phyloP scores from a whole-genome alignment of 345 rosid genomes.

The Citrus reticulata region DNA sequence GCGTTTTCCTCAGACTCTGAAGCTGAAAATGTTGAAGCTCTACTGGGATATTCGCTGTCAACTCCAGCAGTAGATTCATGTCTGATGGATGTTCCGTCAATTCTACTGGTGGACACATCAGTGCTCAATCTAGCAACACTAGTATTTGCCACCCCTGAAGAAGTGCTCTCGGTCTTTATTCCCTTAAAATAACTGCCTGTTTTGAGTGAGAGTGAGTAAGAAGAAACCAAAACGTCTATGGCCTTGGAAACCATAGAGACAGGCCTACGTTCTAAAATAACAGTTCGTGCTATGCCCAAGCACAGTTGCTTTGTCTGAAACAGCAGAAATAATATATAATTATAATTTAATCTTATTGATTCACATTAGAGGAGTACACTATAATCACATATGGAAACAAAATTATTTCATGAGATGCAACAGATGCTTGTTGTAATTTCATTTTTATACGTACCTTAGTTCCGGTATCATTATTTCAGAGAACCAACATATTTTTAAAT shows the following conservation, averaged over 20 bases:
- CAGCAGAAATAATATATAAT: constrained; percentile 14
- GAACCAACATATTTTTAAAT: neutral
- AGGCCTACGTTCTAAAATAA: constrained; percentile 88
- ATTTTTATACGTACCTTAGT: neutral
- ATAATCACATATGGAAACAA: neutral
- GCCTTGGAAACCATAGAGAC: constrained; percentile 71
- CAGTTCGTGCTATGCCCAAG: constrained; percentile 62
- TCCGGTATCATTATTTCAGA: neutral
- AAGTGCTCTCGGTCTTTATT: constrained; percentile 44
- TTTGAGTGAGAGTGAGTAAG: constrained; percentile 65
- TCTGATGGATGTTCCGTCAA: constrained; percentile 33
- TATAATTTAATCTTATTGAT: neutral
- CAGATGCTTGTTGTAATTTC: neutral
- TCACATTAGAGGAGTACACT: neutral
- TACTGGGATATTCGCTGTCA: constrained; percentile 32
- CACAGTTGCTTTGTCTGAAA: constrained; percentile 89
- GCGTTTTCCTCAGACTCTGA: constrained; percentile 52
- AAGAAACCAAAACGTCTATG: constrained; percentile 70
- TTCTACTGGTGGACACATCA: constrained; percentile 39
- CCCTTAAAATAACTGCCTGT: constrained; percentile 66
- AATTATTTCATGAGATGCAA: neutral
- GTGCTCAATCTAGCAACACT: constrained; percentile 22
- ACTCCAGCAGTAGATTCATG: constrained; percentile 24
- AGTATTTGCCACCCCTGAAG: constrained; percentile 30
- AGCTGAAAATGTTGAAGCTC: constrained; percentile 38